Conservation (phyloP, 306 rosid genomes). For the Oemleria cerasiformis region DNA sequence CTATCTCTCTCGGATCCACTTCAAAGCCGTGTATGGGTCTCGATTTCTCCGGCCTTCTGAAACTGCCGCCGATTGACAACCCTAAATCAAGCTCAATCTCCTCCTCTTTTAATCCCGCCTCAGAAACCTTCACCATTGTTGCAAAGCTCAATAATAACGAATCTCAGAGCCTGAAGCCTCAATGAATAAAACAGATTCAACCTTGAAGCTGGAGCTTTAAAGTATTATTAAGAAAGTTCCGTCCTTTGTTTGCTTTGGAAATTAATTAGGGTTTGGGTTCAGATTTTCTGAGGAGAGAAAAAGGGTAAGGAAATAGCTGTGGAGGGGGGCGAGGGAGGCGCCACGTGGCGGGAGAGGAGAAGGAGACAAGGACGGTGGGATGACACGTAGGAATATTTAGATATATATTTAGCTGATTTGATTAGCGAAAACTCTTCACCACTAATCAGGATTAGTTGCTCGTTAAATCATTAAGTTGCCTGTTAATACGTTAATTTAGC, state of each 20-base stretch:
- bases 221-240: neutral
- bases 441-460: neutral
- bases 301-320: neutral
- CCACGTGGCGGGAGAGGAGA: slow-evolving; percentile 34
- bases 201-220: neutral
- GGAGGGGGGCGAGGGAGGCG: too few relatives aligned
- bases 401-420: slow-evolving; percentile 18
- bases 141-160: neutral
- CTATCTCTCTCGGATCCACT: slow-evolving; percentile 4
- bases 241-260: neutral
- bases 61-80: slow-evolving; percentile 57
- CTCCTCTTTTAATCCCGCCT: slow-evolving; percentile 23
- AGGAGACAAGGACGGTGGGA: slow-evolving; percentile 22
- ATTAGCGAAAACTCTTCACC: slow-evolving; percentile 4
- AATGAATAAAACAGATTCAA: neutral
- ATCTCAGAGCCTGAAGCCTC: neutral
- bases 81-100: slow-evolving; percentile 65
- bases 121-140: slow-evolving; percentile 27
- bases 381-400: slow-evolving; percentile 30
- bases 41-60: slow-evolving; percentile 29
- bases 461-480: neutral
- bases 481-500: slow-evolving; percentile 16
- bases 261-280: slow-evolving; percentile 11
- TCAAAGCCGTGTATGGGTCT: slow-evolving; percentile 1
- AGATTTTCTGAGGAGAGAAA: slow-evolving; percentile 14